Percentiles rank a stretch among this genome's conserved stretches.
phyloP scores from a whole-genome alignment of 495 filamentous ascomycete species.

The Xylaria bambusicola region DNA sequence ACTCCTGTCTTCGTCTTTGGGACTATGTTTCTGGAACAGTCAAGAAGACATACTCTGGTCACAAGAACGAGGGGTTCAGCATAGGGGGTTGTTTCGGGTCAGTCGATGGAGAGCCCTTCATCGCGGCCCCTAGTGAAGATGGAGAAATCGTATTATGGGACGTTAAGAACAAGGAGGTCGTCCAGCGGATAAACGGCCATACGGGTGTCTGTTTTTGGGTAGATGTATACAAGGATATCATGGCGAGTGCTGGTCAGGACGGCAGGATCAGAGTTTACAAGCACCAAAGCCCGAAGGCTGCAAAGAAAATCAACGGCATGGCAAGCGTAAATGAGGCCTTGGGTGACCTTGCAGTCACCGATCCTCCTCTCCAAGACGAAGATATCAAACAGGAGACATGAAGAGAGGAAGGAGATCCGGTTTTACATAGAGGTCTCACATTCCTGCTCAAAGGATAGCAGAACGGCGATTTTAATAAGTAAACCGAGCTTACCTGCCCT shows the following conservation, averaged over 20 bases:
- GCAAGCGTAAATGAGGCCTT: conserved; percentile 4
- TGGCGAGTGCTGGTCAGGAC: conserved; percentile 52
- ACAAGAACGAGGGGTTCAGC: conserved; percentile 80
- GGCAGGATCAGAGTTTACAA: conserved; percentile 43
- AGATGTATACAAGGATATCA: conserved; percentile 53
- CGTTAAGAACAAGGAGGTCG: conserved; percentile 75
- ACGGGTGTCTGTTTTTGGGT: conserved; percentile 83
- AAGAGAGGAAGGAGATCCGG: too few species aligned
- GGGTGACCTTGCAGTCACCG: conserved; percentile 3
- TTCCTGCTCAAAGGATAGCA: background rate
- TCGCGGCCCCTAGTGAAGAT: conserved; percentile 84
- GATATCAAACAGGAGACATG: conserved; percentile 36
- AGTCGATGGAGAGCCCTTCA: conserved; percentile 61
- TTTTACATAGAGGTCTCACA: background rate
- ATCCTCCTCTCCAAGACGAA: conserved; percentile 25
- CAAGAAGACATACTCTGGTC: conserved; percentile 96
- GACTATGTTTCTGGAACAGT: conserved; percentile 84
- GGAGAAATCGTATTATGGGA: conserved; percentile 88
- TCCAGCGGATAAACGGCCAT: conserved; percentile 74
- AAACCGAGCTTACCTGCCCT: background rate
- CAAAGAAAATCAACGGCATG: conserved; percentile 15
- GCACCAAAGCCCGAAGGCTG: conserved; percentile 20
- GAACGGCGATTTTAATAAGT: background rate
- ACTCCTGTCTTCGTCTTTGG: conserved; percentile 88
- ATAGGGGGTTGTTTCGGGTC: conserved; percentile 78